These are phyloP conservation scores for Cystobasidium onofrii DNA, from an alignment of 768 basidiomycete genomes.

Conservation along the genomic window DNA sequence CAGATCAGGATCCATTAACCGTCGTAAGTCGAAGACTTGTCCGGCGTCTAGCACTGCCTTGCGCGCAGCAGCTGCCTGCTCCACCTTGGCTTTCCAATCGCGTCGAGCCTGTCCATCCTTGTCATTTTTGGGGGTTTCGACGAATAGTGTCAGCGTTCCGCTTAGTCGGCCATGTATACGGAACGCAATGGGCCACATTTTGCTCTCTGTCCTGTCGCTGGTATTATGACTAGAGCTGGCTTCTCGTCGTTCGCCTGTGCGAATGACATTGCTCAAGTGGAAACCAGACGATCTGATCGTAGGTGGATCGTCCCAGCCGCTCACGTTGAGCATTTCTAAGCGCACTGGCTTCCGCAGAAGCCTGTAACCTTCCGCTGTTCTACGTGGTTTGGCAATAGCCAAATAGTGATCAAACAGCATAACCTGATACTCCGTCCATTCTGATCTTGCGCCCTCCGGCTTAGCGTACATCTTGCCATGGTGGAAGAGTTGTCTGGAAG, in stretches of 20 bases:
- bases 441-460: constrained; percentile 69
- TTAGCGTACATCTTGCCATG: constrained; percentile 74
- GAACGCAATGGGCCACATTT: constrained; percentile 77
- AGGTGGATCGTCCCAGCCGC: constrained; percentile 35
- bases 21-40: constrained; percentile 50
- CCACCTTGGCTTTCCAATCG: constrained; percentile 84
- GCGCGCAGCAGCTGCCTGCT: constrained; percentile 76
- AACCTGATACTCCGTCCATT: constrained; percentile 82
- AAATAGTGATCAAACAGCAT: constrained; percentile 92
- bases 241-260: not conserved
- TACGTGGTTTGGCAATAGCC: constrained; percentile 47
- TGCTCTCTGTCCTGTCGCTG: constrained; percentile 15
- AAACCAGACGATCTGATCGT: constrained; percentile 58
- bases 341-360: constrained; percentile 66
- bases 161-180: constrained; percentile 81
- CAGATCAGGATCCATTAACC: constrained; percentile 36
- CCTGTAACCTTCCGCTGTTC: not conserved
- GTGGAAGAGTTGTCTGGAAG: constrained; percentile 72
- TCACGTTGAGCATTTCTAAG: constrained; percentile 60
- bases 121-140: constrained; percentile 55
- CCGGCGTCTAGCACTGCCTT: constrained; percentile 74
- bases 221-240: not conserved
- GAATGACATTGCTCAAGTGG: not conserved
- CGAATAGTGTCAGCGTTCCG: constrained; percentile 76
- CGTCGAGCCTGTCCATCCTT: constrained; percentile 52